Percentiles rank a stretch among this genome's conserved stretches.
Conservation (phyloP, 2,329 filamentous ascomycete genomes). For the Phialemoniopsis sp. region DNA sequence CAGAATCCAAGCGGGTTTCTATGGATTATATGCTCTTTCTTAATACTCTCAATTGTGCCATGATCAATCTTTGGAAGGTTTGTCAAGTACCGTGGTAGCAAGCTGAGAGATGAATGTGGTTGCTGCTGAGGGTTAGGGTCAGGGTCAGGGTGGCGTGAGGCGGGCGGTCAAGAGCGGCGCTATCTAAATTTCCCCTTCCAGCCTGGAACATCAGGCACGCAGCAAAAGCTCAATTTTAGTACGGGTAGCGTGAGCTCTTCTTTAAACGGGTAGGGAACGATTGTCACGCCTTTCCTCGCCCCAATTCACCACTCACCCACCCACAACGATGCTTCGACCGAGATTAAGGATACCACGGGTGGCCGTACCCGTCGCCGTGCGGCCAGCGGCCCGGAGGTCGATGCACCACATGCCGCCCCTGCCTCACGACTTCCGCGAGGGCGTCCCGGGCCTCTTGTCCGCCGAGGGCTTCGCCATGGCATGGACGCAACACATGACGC, state of each 20-base stretch:
- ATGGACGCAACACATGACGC: slow-evolving; percentile 77
- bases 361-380: slow-evolving; percentile 7
- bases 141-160: not conserved
- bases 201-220: slow-evolving; percentile 3
- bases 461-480: slow-evolving; percentile 67
- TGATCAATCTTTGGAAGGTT: no score
- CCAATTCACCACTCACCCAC: not conserved
- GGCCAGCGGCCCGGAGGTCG: slow-evolving; percentile 26
- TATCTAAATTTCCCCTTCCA: no score
- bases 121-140: not conserved
- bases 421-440: slow-evolving; percentile 38
- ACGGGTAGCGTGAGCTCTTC: not conserved
- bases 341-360: slow-evolving; percentile 48
- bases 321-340: slow-evolving; percentile 46
- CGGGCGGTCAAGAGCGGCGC: not conserved
- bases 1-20: no score
- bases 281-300: not conserved
- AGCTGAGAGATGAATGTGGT: no score
- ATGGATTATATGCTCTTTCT: no score
- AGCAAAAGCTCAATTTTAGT: not conserved
- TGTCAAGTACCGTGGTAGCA: no score
- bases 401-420: slow-evolving; percentile 22
- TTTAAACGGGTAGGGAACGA: not conserved
- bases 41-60: no score
- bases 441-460: slow-evolving; percentile 53